Conservation (phyloP, 176 grass and related monocot species). For the Phyllostachys edulis region DNA sequence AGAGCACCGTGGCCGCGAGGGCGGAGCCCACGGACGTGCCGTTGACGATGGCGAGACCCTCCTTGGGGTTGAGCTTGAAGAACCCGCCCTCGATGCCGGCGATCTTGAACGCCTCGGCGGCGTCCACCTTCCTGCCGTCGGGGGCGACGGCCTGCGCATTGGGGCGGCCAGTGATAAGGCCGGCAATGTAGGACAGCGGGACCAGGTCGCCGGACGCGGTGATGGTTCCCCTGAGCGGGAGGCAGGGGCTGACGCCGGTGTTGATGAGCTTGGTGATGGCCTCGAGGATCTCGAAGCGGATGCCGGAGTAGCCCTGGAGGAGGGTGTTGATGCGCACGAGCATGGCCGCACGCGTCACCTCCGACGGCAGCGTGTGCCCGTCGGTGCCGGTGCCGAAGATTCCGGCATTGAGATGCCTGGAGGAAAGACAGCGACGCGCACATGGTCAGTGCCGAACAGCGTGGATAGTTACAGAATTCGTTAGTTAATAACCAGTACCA, state of each 20-base stretch:
- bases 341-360: conserved; percentile 64
- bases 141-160: conserved; percentile 56
- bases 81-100: conserved; percentile 72
- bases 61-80: conserved; percentile 95
- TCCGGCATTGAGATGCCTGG: conserved; percentile 74
- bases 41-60: conserved; percentile 88
- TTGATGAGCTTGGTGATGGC: conserved; percentile 69
- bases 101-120: conserved; percentile 73
- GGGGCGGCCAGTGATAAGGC: conserved; percentile 72
- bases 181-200: conserved; percentile 83
- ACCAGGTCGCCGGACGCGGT: conserved; percentile 80
- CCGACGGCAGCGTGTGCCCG: conserved; percentile 60
- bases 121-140: conserved; percentile 65
- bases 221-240: conserved; percentile 80
- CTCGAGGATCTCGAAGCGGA: conserved; percentile 88
- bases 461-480: background rate
- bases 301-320: conserved; percentile 83
- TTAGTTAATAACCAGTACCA: conserved; percentile 4
- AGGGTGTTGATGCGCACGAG: conserved; percentile 88
- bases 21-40: conserved; percentile 88
- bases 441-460: conserved; percentile 24
- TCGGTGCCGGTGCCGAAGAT: conserved; percentile 66
- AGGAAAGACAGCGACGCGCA: background rate
- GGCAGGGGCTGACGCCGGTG: conserved; percentile 67
- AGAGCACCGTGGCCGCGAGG: conserved; percentile 75